Evolutionary conservation across 1,284 basidiomycete genomes (phyloP).

Genomic region (Ustilago nuda): DNA sequence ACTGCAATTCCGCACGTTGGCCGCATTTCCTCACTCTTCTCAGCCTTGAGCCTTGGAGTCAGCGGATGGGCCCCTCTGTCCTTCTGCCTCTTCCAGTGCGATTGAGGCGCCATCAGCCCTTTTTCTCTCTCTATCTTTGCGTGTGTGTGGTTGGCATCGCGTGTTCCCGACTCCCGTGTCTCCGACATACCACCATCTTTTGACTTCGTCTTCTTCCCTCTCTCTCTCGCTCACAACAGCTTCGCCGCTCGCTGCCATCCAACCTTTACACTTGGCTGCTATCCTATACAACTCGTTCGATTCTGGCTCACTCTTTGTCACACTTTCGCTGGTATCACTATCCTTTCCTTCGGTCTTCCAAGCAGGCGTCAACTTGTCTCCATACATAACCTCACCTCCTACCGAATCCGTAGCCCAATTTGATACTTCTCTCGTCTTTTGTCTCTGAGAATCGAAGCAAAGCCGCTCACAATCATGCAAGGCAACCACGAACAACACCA

Average conservation of each 20-base stretch:
- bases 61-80: constrained; percentile 3
- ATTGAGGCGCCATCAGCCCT: too few species aligned
- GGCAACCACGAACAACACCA: constrained; percentile 20
- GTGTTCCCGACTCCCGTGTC: constrained; percentile 30
- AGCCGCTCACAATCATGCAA: constrained; percentile 15
- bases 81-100: not conserved
- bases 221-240: constrained; percentile 1
- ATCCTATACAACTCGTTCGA: not conserved
- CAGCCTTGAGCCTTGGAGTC: not conserved
- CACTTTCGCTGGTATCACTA: not conserved
- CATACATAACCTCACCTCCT: not conserved
- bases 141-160: not conserved
- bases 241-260: not conserved
- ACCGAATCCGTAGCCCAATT: not conserved
- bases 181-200: not conserved
- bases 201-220: not conserved
- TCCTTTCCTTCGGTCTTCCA: not conserved
- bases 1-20: constrained; percentile 9
- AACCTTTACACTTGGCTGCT: not conserved
- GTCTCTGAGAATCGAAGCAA: too few species aligned
- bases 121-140: not conserved
- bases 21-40: constrained; percentile 10
- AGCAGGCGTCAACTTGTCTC: not conserved
- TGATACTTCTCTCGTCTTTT: not conserved
- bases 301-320: too few species aligned